Evolutionary conservation across 2,329 filamentous ascomycete genomes (phyloP).

Genomic region (Pseudocercospora cruenta): DNA sequence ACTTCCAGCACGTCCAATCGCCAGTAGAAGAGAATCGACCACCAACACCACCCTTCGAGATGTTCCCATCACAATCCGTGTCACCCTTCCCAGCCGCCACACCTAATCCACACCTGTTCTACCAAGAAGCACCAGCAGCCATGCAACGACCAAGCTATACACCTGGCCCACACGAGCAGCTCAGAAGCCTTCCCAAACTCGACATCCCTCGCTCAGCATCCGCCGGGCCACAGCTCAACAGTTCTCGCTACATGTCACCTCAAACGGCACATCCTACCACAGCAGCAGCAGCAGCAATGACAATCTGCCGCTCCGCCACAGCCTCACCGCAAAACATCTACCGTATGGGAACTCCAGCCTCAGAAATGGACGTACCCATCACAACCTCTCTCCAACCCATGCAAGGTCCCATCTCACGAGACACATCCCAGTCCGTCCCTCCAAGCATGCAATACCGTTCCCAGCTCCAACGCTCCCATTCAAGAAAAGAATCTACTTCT

Average conservation of each 20-base stretch:
- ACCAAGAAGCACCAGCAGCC: conserved; percentile 32
- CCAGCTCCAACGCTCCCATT: conserved; percentile 41
- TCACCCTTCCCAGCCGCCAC: conserved; percentile 33
- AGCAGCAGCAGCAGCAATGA: conserved; percentile 41
- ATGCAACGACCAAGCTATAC: conserved; percentile 43
- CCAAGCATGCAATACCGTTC: conserved; percentile 83
- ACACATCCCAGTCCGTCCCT: conserved; percentile 86
- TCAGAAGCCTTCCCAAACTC: conserved; percentile 60
- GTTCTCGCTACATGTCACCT: conserved; percentile 18
- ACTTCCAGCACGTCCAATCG: conserved; percentile 73
- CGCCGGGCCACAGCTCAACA: conserved; percentile 41
- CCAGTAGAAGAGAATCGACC: conserved; percentile 57
- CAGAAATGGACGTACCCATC: conserved; percentile 85
- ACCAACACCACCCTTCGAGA: conserved; percentile 61
- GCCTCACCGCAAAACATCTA: conserved; percentile 62
- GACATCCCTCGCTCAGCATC: conserved; percentile 55
- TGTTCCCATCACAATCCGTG: conserved; percentile 32
- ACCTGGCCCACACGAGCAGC: conserved; percentile 53
- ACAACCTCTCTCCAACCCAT: conserved; percentile 51
- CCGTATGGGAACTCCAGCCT: conserved; percentile 83
- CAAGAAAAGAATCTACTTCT: conserved; percentile 48
- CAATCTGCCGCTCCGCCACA: conserved; percentile 50
- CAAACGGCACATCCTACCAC: conserved; percentile 31
- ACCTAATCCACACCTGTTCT: conserved; percentile 13
- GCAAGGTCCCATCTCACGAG: conserved; percentile 70